phyloP scores from a whole-genome alignment of 2,329 filamentous ascomycete species.

The Fusarium coffeatum region DNA sequence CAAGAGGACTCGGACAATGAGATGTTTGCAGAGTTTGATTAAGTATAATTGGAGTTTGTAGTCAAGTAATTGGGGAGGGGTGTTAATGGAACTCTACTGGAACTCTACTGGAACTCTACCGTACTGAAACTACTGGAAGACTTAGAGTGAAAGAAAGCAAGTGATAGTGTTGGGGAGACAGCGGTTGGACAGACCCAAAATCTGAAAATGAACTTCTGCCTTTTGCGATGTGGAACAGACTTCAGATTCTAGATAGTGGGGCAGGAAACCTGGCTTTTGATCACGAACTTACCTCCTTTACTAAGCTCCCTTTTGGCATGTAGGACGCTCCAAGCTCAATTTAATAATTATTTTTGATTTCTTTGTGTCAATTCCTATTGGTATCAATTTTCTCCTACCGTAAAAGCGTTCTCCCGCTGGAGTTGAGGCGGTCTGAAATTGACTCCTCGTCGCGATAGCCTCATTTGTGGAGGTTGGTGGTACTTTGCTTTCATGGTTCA shows the following conservation, averaged over 20 bases:
- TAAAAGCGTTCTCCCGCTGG: not conserved
- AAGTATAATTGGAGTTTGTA: too few relatives aligned
- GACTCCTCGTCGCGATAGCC: not conserved
- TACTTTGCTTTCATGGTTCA: too few relatives aligned
- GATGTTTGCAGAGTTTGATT: too few relatives aligned
- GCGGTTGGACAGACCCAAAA: not conserved
- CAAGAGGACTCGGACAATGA: too few relatives aligned
- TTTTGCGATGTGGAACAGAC: too few relatives aligned
- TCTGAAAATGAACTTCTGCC: too few relatives aligned
- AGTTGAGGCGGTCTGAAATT: not conserved
- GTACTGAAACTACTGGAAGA: too few relatives aligned
- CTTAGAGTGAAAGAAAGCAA: not conserved
- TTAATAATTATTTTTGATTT: fast-evolving
- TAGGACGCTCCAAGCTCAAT: fast-evolving
- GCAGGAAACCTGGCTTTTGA: not conserved
- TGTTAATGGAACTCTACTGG: not conserved
- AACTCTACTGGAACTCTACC: not conserved
- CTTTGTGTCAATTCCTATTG: fast-evolving
- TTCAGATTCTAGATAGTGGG: not conserved
- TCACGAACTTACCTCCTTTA: not conserved
- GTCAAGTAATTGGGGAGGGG: too few relatives aligned
- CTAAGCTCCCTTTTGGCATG: fast-evolving
- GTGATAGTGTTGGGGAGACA: not conserved
- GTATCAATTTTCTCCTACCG: not conserved
- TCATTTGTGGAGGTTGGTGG: not conserved